Base-by-base conservation (phyloP, 768 basidiomycete genomes). In the Crucibulum laeve region DNA sequence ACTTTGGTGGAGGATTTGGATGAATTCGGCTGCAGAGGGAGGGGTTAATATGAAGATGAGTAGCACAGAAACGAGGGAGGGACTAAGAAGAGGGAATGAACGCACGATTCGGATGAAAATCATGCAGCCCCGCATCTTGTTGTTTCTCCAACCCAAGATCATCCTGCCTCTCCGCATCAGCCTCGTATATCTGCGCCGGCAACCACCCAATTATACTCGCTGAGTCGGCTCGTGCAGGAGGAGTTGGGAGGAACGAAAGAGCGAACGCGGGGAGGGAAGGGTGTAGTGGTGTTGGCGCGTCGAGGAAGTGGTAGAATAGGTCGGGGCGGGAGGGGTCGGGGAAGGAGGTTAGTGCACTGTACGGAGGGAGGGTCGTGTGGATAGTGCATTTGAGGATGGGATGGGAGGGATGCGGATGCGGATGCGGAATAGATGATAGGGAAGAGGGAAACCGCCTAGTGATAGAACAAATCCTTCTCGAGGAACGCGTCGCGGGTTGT, bases 101-200 rank as follows among this genome's bases (percentile, higher is more conserved):
- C 84, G 51, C 55, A 90, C 89, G 53, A 55, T 91, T 91, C 53
- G 80, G 80, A 42, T 65, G 61, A 51, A 91, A 90, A 57, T 89
- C 87, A 43, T 81, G 77, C 49, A 89, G 57, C 4, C 79, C 79
- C 1, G 76, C 76, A 17, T 75, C 73, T 23, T 63, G 59, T 17
- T 56, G 55, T 2, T 47, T 57, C 18, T 41, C 45, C 7, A 19
- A 15, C 14, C 38, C 39, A 28, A 18, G 23, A 10, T 17, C 30
- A 3, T 38, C 46, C 2, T 45, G 38, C 4, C 15, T 17, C 4
- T 46, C 51, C 1, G 53, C 50, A 21, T 58, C 56, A 7, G 59
- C 49, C 28, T 42, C 46, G 35, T 51, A 45, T 6, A 54, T 55
- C 40, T 56, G 47, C 14, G 82, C 84, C 11, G 84, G 84, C 5